Conservation (phyloP, 2,329 filamentous ascomycete species). For the Graphium sp. region DNA sequence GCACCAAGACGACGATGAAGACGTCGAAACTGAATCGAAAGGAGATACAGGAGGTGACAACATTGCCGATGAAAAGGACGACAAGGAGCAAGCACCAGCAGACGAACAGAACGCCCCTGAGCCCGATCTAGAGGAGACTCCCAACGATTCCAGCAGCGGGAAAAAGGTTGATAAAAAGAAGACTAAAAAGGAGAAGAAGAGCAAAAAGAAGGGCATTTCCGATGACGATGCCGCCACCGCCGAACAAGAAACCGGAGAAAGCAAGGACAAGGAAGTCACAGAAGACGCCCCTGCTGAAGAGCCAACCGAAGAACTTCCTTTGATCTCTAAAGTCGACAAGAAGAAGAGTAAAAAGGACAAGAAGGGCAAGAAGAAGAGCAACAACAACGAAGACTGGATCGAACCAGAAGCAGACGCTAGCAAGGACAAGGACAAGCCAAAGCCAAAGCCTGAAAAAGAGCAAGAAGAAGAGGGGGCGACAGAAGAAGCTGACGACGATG, state of each 20-base stretch:
- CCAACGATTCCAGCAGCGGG: conserved; percentile 4
- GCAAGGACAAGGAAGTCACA: neutral
- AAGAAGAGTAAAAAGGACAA: neutral
- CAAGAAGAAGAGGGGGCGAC: conserved; percentile 1
- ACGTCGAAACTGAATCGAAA: neutral
- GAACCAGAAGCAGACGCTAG: conserved; percentile 1
- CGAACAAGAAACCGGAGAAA: no score
- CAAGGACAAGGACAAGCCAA: conserved; percentile 1
- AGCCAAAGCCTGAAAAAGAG: conserved; percentile 2
- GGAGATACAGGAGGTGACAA: neutral
- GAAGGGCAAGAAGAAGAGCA: neutral
- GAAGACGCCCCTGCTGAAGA: neutral
- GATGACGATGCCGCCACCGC: conserved; percentile 1
- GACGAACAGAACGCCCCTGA: neutral
- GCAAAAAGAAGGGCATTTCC: conserved; percentile 3
- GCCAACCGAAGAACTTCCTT: neutral
- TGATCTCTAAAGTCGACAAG: neutral
- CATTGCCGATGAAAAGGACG: neutral
- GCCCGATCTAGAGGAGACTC: no score
- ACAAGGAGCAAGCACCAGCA: neutral
- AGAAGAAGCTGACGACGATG: conserved; percentile 3
- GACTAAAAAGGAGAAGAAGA: conserved; percentile 11
- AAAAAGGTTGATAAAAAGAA: conserved; percentile 23
- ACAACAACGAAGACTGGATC: neutral
- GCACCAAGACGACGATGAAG: conserved; percentile 1